A percentile compares a stretch with the other conserved stretches of the same genome.
Conservation (phyloP, 257 asterid species). For the Handroanthus guayacan region DNA sequence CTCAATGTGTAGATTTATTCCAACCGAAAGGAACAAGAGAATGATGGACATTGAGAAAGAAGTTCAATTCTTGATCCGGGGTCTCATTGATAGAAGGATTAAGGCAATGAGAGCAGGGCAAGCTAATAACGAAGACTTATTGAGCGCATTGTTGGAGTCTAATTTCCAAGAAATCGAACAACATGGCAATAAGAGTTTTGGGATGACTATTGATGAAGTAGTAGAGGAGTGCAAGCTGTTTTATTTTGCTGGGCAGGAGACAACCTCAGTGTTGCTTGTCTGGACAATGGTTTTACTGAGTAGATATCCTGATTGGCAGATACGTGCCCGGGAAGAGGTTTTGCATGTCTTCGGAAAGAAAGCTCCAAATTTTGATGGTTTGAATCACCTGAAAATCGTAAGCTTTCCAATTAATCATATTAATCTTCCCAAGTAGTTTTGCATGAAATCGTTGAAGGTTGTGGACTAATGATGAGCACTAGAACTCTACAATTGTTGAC, state of each 20-base stretch:
- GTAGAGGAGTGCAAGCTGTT: conserved; percentile 44
- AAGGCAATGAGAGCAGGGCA: no score
- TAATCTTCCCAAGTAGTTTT: neutral
- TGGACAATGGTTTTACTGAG: conserved; percentile 38
- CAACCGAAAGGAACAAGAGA: no score
- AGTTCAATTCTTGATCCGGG: no score
- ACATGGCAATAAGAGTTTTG: conserved; percentile 38
- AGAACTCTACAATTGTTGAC: no score
- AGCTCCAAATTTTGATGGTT: conserved; percentile 27
- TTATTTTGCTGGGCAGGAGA: conserved; percentile 17
- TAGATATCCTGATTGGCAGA: conserved; percentile 36
- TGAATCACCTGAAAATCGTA: conserved; percentile 40
- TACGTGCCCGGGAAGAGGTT: conserved; percentile 32
- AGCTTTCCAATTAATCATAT: conserved; percentile 6
- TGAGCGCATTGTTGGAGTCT: conserved; percentile 40
- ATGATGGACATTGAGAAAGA: no score
- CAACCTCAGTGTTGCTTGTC: conserved; percentile 33
- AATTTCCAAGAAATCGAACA: conserved; percentile 34
- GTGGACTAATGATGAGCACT: no score
- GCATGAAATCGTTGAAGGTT: no score
- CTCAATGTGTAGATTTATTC: no score
- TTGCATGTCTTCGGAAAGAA: conserved; percentile 21
- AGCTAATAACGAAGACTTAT: neutral
- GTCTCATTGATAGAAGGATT: no score
- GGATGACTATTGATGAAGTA: conserved; percentile 38